phyloP scores from a whole-genome alignment of 495 filamentous ascomycete species.

The Xylona heveae region DNA sequence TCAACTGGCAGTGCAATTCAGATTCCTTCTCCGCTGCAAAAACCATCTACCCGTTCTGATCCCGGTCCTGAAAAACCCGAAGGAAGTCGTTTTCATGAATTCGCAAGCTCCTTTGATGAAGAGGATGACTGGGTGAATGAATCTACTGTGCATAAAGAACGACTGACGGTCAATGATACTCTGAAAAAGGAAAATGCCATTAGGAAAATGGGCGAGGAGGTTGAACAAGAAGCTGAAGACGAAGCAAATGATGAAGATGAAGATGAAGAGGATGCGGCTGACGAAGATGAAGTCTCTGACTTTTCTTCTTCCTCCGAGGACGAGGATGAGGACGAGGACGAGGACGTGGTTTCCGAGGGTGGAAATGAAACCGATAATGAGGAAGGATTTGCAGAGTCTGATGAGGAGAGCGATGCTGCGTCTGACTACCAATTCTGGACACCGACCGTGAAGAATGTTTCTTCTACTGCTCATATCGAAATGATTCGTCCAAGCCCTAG shows the following conservation, averaged over 20 bases:
- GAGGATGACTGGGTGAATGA: slow-evolving; percentile 76
- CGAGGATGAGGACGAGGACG: slow-evolving; percentile 16
- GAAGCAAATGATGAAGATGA: slow-evolving; percentile 11
- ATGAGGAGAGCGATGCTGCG: slow-evolving; percentile 56
- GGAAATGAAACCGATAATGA: slow-evolving; percentile 95
- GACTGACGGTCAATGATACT: slow-evolving; percentile 74
- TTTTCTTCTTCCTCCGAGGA: too few species aligned
- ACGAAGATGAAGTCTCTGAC: slow-evolving; percentile 13
- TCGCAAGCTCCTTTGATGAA: slow-evolving; percentile 58
- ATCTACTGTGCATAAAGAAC: slow-evolving; percentile 34
- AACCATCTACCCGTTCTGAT: slow-evolving; percentile 19
- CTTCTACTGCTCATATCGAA: slow-evolving; percentile 18
- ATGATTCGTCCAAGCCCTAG: slow-evolving; percentile 8
- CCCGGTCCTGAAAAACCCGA: slow-evolving; percentile 41
- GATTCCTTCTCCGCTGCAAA: too few species aligned
- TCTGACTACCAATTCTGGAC: slow-evolving; percentile 68
- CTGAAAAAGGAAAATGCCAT: slow-evolving; percentile 79
- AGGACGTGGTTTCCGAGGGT: slow-evolving; percentile 34
- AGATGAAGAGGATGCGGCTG: slow-evolving; percentile 20
- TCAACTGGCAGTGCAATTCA: slow-evolving; percentile 2
- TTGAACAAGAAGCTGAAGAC: slow-evolving; percentile 53
- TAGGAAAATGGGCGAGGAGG: slow-evolving; percentile 71
- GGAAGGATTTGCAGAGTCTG: slow-evolving; percentile 75
- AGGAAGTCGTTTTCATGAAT: slow-evolving; percentile 75
- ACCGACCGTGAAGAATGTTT: slow-evolving; percentile 21